Evolutionary conservation across 2,329 filamentous ascomycete genomes (phyloP).

Genomic region (Ceratocystiopsis brevicomis): DNA sequence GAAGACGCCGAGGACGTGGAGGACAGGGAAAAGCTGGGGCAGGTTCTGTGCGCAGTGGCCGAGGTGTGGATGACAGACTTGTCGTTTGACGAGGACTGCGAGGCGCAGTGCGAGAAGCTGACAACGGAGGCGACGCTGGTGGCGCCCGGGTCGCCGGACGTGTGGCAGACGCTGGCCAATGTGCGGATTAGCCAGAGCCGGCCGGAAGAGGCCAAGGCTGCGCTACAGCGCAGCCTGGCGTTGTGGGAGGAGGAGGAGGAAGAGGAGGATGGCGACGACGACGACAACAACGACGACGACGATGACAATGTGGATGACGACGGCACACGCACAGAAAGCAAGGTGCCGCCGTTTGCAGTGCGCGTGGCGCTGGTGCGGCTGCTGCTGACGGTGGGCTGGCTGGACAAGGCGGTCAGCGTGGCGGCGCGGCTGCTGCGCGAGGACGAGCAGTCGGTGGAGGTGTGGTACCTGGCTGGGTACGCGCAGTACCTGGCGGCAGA

Average conservation of each 20-base stretch:
- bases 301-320: too few species aligned
- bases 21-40: constrained; percentile 65
- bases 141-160: constrained; percentile 63
- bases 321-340: background rate
- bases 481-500: constrained; percentile 64
- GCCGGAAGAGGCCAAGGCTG: constrained; percentile 59
- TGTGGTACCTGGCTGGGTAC: constrained; percentile 95
- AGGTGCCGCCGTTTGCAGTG: constrained; percentile 68
- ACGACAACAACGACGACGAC: too few species aligned
- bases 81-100: constrained; percentile 80
- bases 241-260: constrained; percentile 67
- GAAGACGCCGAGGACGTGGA: constrained; percentile 24
- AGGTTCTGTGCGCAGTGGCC: constrained; percentile 80
- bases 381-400: constrained; percentile 77
- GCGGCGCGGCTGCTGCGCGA: constrained; percentile 69
- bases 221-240: constrained; percentile 59
- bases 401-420: constrained; percentile 68
- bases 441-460: constrained; percentile 86
- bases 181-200: constrained; percentile 78
- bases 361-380: constrained; percentile 68
- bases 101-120: constrained; percentile 68
- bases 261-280: constrained; percentile 32
- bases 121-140: constrained; percentile 81
- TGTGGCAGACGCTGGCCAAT: constrained; percentile 88
- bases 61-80: constrained; percentile 99